A percentile compares a stretch with the other conserved stretches of the same genome.
phyloP scores from a whole-genome alignment of 805 yeast genomes.

The Cyberlindnera xylosilytica region DNA sequence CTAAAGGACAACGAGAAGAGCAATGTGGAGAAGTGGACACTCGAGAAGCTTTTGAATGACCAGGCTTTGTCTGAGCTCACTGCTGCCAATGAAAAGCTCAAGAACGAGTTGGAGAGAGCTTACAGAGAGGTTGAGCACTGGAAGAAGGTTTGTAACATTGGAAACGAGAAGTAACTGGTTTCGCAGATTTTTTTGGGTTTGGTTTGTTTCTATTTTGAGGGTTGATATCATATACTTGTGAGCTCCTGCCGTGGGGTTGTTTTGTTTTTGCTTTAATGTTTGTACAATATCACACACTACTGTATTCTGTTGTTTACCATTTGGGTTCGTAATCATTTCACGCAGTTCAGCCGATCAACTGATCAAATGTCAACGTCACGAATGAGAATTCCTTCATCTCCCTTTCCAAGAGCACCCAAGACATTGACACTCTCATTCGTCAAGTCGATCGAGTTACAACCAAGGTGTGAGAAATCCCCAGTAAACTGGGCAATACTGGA shows the following conservation, averaged over 20 bases:
- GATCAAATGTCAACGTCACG: slow-evolving; percentile 49
- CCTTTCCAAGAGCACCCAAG: slow-evolving; percentile 57
- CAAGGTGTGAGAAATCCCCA: slow-evolving; percentile 29
- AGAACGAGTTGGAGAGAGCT: slow-evolving; percentile 84
- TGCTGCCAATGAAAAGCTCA: slow-evolving; percentile 82
- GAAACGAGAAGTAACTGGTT: not conserved
- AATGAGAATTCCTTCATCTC: slow-evolving; percentile 59
- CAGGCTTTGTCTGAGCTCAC: slow-evolving; percentile 86
- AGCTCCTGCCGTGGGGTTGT: too few relatives aligned
- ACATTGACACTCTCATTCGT: slow-evolving; percentile 50
- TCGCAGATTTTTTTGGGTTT: too few relatives aligned
- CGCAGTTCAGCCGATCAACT: too few relatives aligned
- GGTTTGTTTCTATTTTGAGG: not conserved
- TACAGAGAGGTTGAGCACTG: slow-evolving; percentile 88
- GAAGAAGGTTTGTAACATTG: slow-evolving; percentile 42
- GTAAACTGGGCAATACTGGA: slow-evolving; percentile 54
- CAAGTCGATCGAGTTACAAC: slow-evolving; percentile 34
- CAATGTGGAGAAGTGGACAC: slow-evolving; percentile 91
- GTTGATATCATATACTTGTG: too few relatives aligned
- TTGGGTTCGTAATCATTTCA: too few relatives aligned
- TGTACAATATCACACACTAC: too few relatives aligned
- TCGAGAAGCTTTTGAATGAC: slow-evolving; percentile 87
- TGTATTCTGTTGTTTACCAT: too few relatives aligned
- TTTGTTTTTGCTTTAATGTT: too few relatives aligned
- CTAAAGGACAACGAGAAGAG: slow-evolving; percentile 87